A percentile compares a stretch with the other conserved stretches of the same genome.
phyloP scores from a whole-genome alignment of 1,139 yeast genomes.

The Suhomyces choctaworum region DNA sequence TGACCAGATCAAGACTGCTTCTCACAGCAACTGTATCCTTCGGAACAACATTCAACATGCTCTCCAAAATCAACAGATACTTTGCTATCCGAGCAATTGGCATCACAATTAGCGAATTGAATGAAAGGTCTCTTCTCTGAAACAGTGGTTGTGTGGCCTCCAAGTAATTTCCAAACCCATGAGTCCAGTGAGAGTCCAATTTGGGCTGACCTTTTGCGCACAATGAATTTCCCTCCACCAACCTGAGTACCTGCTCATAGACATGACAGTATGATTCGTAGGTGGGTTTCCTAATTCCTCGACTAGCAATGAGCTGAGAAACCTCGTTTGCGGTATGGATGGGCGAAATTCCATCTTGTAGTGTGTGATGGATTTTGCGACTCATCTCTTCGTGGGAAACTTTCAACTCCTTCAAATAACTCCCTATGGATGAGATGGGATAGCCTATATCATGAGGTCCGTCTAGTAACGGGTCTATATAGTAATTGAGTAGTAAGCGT shows the following conservation, averaged over 20 bases:
- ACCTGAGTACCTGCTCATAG: constrained; percentile 39
- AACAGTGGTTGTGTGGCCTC: constrained; percentile 42
- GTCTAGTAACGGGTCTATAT: constrained; percentile 37
- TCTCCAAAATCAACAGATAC: constrained; percentile 50
- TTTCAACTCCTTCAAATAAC: no score
- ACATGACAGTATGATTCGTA: constrained; percentile 47
- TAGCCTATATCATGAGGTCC: no score
- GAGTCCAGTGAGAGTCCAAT: constrained; percentile 8
- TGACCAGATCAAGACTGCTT: constrained; percentile 17
- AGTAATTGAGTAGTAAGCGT: constrained; percentile 37
- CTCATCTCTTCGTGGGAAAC: no score
- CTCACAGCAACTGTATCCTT: constrained; percentile 6
- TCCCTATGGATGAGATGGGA: no score
- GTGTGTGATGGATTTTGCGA: no score
- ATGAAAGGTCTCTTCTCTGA: constrained; percentile 44
- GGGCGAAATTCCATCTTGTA: no score
- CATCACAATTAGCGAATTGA: constrained; percentile 51
- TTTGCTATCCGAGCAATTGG: constrained; percentile 55
- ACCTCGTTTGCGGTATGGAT: constrained; percentile 8
- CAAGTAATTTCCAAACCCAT: constrained; percentile 38
- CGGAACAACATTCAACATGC: constrained; percentile 28
- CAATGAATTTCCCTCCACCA: constrained; percentile 26
- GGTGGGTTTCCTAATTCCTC: constrained; percentile 29
- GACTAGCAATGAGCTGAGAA: constrained; percentile 25
- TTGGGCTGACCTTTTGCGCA: constrained; percentile 10